Evolutionary conservation across 768 basidiomycete species (phyloP), one percentile per base, ranked within the genome.

Genomic region (Tylopilus plumbeoviolaceoides): DNA sequence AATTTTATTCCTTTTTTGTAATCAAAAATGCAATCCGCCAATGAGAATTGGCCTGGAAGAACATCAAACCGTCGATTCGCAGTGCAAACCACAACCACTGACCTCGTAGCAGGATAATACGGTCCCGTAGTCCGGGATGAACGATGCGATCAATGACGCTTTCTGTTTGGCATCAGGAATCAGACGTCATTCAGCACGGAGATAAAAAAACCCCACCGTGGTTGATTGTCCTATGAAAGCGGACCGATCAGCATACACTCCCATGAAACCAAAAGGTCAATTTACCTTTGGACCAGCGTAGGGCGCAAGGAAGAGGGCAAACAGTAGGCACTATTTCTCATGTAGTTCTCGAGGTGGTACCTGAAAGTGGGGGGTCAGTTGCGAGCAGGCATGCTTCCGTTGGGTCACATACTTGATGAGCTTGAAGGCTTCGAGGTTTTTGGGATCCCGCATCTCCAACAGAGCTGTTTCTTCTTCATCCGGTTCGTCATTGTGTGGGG

Each of bases 291-390:
- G 12, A 94, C 84, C n/a, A 87, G 71, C 5, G 93, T 93, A 1
- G 93, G 92, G 6, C 89, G 81, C 44, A 98, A 73, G 12, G 91
- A 94, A 2, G 89, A 82, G 1, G 95, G 95, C 7, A 98, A 75
- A 63, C 88, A 90, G 65, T 98, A 98, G 11, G 81, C 79, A 39
- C 84, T 85, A 61, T 95, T 95, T 55, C 87, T 77, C 64, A 84
- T 87, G 67, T 84, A 93, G 61, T 95, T 95, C 60, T 93, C 89
- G 45, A 98, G 76, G 64, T 98, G 95, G 69, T 95, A 95, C 54
- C 91, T 91, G 38, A 35, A 25, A 41, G 23, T n/a, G 28, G 28
- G 41, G 41, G 9, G 42, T 57, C 18, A 58, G 40, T 43, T 39
- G 25, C 35, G 49, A 44, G 35, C 10, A 7, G n/a, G 36, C n/a